phyloP scores from a whole-genome alignment of 1,139 yeast genomes.

The Meyerozyma smithsonii region DNA sequence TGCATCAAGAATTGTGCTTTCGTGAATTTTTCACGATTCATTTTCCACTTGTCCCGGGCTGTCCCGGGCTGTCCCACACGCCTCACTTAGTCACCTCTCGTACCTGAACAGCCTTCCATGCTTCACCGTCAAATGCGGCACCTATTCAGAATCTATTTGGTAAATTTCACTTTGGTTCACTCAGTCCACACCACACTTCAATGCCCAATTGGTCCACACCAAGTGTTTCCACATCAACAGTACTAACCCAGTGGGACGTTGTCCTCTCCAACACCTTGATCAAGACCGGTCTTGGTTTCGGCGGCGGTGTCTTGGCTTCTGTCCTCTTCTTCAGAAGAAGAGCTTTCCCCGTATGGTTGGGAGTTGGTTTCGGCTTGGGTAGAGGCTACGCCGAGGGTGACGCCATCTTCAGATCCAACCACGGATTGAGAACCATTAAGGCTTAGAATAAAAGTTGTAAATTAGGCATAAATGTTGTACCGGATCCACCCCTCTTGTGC shows the following conservation, averaged over 20 bases:
- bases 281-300: conserved; percentile 96
- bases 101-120: too few relatives aligned
- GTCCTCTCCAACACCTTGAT: conserved; percentile 91
- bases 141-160: too few relatives aligned
- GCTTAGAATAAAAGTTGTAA: conserved; percentile 23
- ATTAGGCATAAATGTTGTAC: background rate
- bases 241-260: conserved; percentile 75
- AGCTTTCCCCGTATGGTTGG: conserved; percentile 95
- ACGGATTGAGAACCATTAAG: conserved; percentile 69
- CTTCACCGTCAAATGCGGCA: too few relatives aligned
- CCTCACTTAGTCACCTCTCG: too few relatives aligned
- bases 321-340: conserved; percentile 88
- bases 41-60: too few relatives aligned
- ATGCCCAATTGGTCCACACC: too few relatives aligned
- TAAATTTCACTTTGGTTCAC: too few relatives aligned
- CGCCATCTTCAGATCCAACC: conserved; percentile 81
- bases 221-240: background rate
- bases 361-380: conserved; percentile 94
- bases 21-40: too few relatives aligned
- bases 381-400: conserved; percentile 98
- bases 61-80: too few relatives aligned
- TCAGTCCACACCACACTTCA: too few relatives aligned
- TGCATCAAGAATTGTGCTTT: too few relatives aligned
- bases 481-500: too few relatives aligned
- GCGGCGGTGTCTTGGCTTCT: conserved; percentile 94